Evolutionary conservation across 2,329 filamentous ascomycete species (phyloP), one percentile per base, ranked within the genome.

Genomic region (Leptodontidium sp.): DNA sequence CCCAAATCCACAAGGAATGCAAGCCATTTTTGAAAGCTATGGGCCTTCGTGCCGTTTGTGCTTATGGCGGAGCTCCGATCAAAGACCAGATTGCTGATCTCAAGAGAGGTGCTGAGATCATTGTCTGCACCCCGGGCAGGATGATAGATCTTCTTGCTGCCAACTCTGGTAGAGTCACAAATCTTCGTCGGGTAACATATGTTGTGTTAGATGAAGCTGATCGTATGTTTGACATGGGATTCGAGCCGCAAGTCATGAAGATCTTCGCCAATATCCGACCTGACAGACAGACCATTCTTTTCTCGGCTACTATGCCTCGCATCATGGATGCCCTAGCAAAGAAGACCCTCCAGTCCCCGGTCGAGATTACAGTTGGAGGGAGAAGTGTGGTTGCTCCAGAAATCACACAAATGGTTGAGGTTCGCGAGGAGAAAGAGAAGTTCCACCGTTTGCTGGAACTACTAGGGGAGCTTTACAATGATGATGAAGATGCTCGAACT

Each of bases 211-310:
- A 99, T 78, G 96, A 99, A 82, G 96, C 96, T 59, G 96, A 99
- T 81, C 91, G 96, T 71, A 98, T 99, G 96, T 98, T 98, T 78
- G 96, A 99, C 79, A 98, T 99, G 96, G 96, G 96, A 15, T 99
- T 99, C 77, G 95, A 97, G 81, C 95, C 96, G 1, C 96, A 99
- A 80, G 94, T 99, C 65, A 96, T 96, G 89, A 98, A 97, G 80
- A 96, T 99, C 68, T 90, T 98, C 78, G 89, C 90, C 73, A 97
- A 96, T 76, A 92, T 97, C 79, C 91, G 96, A 59, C 94, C 96
- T 0, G 93, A 98, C 78, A 90, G 93, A 62, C 96, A 99, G 79
- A 97, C 94, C 0, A 94, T 98, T 63, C 86, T 98, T 29, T 99
- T 98, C 80, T 98, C 96, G 0, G 96, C 96, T 4, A 99, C 96